Evolutionary conservation across 345 rosid species (phyloP), one percentile per base, ranked within the genome.

Genomic region (Lepidium sativum): DNA sequence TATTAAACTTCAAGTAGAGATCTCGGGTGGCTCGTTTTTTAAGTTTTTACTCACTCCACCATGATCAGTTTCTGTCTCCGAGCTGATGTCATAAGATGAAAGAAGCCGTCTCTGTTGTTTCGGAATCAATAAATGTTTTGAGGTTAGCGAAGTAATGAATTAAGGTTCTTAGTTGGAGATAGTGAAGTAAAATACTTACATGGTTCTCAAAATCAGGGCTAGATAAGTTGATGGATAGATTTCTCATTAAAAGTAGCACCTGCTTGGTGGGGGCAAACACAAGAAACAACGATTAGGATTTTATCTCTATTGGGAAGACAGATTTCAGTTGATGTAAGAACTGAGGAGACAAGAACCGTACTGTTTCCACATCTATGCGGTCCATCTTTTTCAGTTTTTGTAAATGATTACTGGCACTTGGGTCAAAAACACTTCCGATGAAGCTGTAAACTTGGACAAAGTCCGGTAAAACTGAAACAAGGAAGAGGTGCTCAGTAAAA

Each of bases 201-300:
- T 87, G 87, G 79, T 87, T 96, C 83, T 89, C 97, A 42, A 89
- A 92, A 72, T 86, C 89, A 9, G 97, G 95, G 51, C 92, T 87
- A 23, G 83, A 72, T 56, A 92, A 79, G 77, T 92, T 92, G 77
- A 89, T 81, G 39, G 97, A 83, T 52, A 92, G 94, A 70, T 92
- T 92, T 80, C 96, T 84, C 97, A 92, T 92, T 79, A 89, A 66
- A 74, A 92, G 71, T 60, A 92, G 71, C 68, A 84, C 96, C 97
- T 89, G 83, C 85, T 85, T 89, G 80, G 45, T 51, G 18, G 73
- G 52, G 43, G 33, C 55, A 61, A 60, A 51, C 69, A 69, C 47
- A 68, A 47, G 29, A 61, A 62, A 29, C 49, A 60, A 53, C n/a
- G 18, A 41, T 57, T 14, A 69, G 8, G 48, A 23, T 58, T 45